A percentile compares a stretch with the other conserved stretches of the same genome.
phyloP scores from a whole-genome alignment of 78 protist genomes.

The Dictyostelium brefeldianum region DNA sequence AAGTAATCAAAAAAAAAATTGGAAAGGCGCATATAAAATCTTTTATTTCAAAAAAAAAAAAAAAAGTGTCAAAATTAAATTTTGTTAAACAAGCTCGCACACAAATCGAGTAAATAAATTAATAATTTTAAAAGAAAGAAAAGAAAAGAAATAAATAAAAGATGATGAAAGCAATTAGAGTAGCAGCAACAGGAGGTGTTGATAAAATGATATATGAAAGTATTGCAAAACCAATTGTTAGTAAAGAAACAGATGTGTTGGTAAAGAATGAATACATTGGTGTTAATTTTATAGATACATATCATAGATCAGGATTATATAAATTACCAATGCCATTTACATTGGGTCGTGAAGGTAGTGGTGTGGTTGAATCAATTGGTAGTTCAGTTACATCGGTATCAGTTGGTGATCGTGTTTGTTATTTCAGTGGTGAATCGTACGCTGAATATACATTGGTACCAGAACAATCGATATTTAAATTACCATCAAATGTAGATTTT shows the following conservation, averaged over 20 bases:
- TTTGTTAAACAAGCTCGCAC: too few species aligned
- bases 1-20: too few species aligned
- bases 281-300: slow-evolving; percentile 90
- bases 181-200: slow-evolving; percentile 38
- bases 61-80: too few species aligned
- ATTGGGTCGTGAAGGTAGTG: slow-evolving; percentile 88
- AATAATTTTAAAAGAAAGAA: too few species aligned
- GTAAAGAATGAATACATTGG: slow-evolving; percentile 70
- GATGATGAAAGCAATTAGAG: slow-evolving; percentile 65
- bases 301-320: slow-evolving; percentile 86
- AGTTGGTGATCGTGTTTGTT: slow-evolving; percentile 85
- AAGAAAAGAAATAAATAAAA: too few species aligned
- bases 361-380: slow-evolving; percentile 80
- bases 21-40: too few species aligned
- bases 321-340: slow-evolving; percentile 43
- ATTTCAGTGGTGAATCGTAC: slow-evolving; percentile 52
- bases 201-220: slow-evolving; percentile 21
- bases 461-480: background rate
- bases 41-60: too few species aligned
- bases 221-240: slow-evolving; percentile 20
- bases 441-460: slow-evolving; percentile 67
- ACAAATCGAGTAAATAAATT: too few species aligned
- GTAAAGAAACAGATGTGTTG: slow-evolving; percentile 53
- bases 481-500: slow-evolving; percentile 54
- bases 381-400: background rate